A percentile compares a stretch with the other conserved stretches of the same genome.
Evolutionary conservation across 148 eudicot species (phyloP).

Genomic region (Chenopodium formosanum): DNA sequence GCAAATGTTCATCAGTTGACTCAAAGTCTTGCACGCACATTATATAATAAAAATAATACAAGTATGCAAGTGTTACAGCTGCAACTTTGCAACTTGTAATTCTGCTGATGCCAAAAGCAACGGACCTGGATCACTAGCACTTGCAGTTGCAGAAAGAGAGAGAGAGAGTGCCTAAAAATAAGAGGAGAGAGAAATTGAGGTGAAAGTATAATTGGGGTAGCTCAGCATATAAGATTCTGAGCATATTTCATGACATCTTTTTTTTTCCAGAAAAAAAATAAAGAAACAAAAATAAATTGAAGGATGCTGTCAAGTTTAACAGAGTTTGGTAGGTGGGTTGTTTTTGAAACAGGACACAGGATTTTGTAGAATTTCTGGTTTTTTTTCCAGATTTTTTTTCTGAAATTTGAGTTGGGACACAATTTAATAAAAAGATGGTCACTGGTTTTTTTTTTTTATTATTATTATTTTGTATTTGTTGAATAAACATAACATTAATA

Average conservation of each 20-base stretch:
- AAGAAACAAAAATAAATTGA: not conserved
- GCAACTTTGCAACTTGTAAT: not conserved
- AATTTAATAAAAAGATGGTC: too few species aligned
- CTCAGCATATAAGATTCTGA: constrained; percentile 32
- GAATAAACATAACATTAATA: too few species aligned
- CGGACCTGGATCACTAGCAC: constrained; percentile 10
- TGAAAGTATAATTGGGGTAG: not conserved
- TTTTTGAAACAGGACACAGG: not conserved
- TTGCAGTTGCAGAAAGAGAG: too few species aligned
- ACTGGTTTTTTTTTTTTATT: too few species aligned
- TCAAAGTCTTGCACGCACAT: constrained; percentile 65
- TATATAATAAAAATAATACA: not conserved
- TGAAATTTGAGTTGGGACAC: not conserved
- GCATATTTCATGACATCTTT: constrained; percentile 26
- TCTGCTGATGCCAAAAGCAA: constrained; percentile 34
- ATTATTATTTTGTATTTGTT: too few species aligned
- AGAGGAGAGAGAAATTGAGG: constrained; percentile 4
- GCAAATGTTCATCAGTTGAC: constrained; percentile 32
- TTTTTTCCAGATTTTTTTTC: too few species aligned
- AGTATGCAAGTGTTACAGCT: not conserved
- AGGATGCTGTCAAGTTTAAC: not conserved
- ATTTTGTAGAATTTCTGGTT: not conserved
- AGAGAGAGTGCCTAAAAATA: not conserved
- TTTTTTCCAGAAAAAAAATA: not conserved
- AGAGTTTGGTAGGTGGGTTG: constrained; percentile 6